A percentile compares a stretch with the other conserved stretches of the same genome.
Evolutionary conservation across 768 basidiomycete species (phyloP).

Genomic region (Lactarius tabidus): DNA sequence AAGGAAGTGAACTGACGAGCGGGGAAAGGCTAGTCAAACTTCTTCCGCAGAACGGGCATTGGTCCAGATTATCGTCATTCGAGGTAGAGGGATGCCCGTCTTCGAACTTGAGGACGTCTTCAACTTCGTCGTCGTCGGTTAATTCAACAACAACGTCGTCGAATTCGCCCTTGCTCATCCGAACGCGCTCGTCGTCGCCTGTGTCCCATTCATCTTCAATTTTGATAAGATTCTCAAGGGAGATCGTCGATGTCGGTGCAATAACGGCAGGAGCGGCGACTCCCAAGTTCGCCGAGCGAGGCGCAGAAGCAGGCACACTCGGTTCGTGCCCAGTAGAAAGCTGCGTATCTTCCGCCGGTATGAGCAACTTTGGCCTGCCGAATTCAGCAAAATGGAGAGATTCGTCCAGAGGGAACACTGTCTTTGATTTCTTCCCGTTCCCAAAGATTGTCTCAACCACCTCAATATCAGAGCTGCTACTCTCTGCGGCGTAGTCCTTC

Average conservation of each 20-base stretch:
- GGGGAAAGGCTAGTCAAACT: slow-evolving; percentile 29
- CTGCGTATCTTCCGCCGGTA: background rate
- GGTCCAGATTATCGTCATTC: slow-evolving; percentile 16
- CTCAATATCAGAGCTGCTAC: slow-evolving; percentile 25
- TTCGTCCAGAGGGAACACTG: background rate
- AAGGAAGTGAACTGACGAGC: slow-evolving; percentile 28
- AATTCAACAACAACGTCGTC: slow-evolving; percentile 21
- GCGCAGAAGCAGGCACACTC: background rate
- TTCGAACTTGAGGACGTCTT: slow-evolving; percentile 30
- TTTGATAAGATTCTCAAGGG: slow-evolving; percentile 5
- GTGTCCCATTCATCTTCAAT: slow-evolving; percentile 58
- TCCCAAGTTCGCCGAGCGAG: background rate
- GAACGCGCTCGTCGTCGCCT: slow-evolving; percentile 63
- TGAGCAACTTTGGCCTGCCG: slow-evolving; percentile 16
- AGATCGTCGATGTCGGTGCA: background rate
- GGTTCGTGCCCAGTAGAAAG: background rate
- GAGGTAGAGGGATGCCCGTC: slow-evolving; percentile 10
- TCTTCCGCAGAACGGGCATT: slow-evolving; percentile 34
- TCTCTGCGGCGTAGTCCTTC: slow-evolving; percentile 7
- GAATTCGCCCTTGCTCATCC: slow-evolving; percentile 33
- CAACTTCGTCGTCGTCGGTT: slow-evolving; percentile 30
- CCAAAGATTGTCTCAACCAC: slow-evolving; percentile 11
- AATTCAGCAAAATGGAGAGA: slow-evolving; percentile 13
- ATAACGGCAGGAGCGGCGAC: background rate
- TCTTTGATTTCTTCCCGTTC: slow-evolving; percentile 16